These are phyloP conservation scores for Tulasnella sp. DNA, from an alignment of 768 basidiomycete species.

Conservation along the genomic window DNA sequence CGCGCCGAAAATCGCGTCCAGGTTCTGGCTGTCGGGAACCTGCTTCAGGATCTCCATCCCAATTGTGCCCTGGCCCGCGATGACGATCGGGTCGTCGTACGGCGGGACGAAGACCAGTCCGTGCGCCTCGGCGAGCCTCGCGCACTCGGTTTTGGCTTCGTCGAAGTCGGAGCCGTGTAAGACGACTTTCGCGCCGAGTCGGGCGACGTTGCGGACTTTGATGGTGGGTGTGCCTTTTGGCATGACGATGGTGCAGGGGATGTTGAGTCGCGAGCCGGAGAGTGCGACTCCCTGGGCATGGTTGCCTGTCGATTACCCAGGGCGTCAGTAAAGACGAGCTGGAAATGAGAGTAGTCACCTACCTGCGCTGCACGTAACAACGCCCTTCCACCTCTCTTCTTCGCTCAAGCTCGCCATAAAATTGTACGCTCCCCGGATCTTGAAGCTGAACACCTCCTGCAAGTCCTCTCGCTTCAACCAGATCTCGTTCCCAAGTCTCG, in stretches of 20 bases:
- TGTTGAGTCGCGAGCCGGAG: conserved; percentile 73
- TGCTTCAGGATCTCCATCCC: conserved; percentile 95
- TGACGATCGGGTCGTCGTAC: conserved; percentile 93
- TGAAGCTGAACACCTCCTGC: conserved; percentile 98
- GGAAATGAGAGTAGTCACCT: conserved; percentile 31
- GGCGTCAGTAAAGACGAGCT: neutral
- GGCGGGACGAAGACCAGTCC: conserved; percentile 88
- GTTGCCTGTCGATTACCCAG: conserved; percentile 49
- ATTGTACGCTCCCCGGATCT: conserved; percentile 96
- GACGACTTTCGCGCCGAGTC: conserved; percentile 89
- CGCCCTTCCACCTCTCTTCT: conserved; percentile 94
- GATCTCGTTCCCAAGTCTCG: conserved; percentile 82
- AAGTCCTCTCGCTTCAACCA: conserved; percentile 96
- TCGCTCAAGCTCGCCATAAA: conserved; percentile 85
- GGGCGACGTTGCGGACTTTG: conserved; percentile 91
- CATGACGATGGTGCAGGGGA: conserved; percentile 99
- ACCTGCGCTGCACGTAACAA: conserved; percentile 97
- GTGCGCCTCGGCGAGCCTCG: conserved; percentile 62
- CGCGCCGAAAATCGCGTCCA: conserved; percentile 82
- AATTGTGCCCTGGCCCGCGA: conserved; percentile 93
- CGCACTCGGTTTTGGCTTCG: conserved; percentile 90
- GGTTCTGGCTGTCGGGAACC: conserved; percentile 41
- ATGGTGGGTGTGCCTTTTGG: conserved; percentile 88
- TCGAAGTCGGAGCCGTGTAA: conserved; percentile 90
- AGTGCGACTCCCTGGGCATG: conserved; percentile 98